Percentiles rank a stretch among this genome's conserved stretches.
phyloP scores from a whole-genome alignment of 2,329 filamentous ascomycete genomes.

The Orbilia oligospora region DNA sequence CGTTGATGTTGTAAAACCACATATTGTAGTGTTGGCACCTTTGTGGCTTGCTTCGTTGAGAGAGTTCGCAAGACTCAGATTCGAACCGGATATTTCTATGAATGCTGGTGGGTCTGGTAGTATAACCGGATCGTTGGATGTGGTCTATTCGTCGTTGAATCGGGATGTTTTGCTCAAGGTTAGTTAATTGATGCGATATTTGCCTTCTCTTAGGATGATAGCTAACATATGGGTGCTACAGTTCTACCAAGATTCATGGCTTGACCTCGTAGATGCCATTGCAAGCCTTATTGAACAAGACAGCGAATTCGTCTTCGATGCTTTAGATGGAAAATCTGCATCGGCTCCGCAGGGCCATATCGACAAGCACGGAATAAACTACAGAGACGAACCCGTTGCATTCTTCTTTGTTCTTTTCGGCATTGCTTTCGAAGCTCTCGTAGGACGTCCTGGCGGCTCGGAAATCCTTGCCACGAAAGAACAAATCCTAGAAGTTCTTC shows the following conservation, averaged over 20 bases:
- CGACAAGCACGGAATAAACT: conserved; percentile 83
- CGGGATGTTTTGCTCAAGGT: conserved; percentile 88
- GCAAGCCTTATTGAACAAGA: conserved; percentile 97
- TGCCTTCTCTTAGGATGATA: not conserved
- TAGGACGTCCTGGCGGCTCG: conserved; percentile 78
- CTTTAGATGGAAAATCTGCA: conserved; percentile 84
- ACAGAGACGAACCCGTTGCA: conserved; percentile 95
- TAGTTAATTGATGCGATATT: conserved; percentile 57
- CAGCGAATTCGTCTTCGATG: conserved; percentile 97
- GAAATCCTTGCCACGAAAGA: conserved; percentile 80
- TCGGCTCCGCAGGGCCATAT: conserved; percentile 65
- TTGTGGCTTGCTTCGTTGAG: conserved; percentile 93
- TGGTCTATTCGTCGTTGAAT: conserved; percentile 94
- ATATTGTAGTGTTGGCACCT: conserved; percentile 89
- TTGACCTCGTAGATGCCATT: conserved; percentile 96
- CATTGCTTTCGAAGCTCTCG: conserved; percentile 94
- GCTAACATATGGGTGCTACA: conserved; percentile 63
- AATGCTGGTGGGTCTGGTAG: conserved; percentile 79
- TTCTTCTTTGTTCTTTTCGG: conserved; percentile 99
- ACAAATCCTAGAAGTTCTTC: conserved; percentile 88
- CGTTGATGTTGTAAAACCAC: conserved; percentile 86
- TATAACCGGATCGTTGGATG: conserved; percentile 85
- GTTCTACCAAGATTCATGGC: conserved; percentile 98
- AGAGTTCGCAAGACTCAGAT: conserved; percentile 91
- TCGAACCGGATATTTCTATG: conserved; percentile 97